Percentiles rank a stretch among this genome's conserved stretches.
These are phyloP conservation scores for Cladochytrium replicatum DNA, from an alignment of 192 early-diverging fungal species.

Conservation along the genomic window DNA sequence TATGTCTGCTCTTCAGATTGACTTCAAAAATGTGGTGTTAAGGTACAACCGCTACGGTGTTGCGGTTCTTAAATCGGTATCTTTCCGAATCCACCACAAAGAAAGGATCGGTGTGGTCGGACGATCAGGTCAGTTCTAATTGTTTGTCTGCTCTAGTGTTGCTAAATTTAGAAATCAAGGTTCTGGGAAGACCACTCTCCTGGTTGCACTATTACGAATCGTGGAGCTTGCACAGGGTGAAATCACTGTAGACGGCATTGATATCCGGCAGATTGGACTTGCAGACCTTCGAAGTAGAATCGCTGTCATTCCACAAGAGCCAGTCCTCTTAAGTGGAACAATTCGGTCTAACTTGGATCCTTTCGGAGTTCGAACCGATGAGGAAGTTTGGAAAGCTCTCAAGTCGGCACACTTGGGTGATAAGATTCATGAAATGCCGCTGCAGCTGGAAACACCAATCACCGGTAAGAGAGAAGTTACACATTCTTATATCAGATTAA, in stretches of 20 bases:
- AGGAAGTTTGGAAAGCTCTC: constrained; percentile 54
- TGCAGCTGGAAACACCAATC: constrained; percentile 40
- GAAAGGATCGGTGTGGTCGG: constrained; percentile 45
- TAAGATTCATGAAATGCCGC: constrained; percentile 29
- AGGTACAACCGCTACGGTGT: constrained; percentile 54
- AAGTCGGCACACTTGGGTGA: constrained; percentile 37
- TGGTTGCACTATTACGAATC: constrained; percentile 30
- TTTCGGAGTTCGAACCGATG: constrained; percentile 39
- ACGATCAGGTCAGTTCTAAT: constrained; percentile 9
- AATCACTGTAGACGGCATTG: constrained; percentile 60
- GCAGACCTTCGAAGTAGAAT: constrained; percentile 51
- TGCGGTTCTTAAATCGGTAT: constrained; percentile 32
- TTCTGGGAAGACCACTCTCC: no score
- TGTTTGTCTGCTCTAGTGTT: no score
- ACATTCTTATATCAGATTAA: no score
- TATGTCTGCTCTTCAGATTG: no score
- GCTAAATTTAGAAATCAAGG: constrained; percentile 14
- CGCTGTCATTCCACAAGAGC: constrained; percentile 77
- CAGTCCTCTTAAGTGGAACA: constrained; percentile 55
- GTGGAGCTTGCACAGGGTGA: constrained; percentile 17
- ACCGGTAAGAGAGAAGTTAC: no score
- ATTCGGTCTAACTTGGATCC: constrained; percentile 82
- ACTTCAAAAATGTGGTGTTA: constrained; percentile 46
- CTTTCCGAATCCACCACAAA: constrained; percentile 29
- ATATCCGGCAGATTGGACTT: constrained; percentile 49